Evolutionary conservation across 2,329 filamentous ascomycete genomes (phyloP).

Genomic region (Penicillium fuscoglaucum): DNA sequence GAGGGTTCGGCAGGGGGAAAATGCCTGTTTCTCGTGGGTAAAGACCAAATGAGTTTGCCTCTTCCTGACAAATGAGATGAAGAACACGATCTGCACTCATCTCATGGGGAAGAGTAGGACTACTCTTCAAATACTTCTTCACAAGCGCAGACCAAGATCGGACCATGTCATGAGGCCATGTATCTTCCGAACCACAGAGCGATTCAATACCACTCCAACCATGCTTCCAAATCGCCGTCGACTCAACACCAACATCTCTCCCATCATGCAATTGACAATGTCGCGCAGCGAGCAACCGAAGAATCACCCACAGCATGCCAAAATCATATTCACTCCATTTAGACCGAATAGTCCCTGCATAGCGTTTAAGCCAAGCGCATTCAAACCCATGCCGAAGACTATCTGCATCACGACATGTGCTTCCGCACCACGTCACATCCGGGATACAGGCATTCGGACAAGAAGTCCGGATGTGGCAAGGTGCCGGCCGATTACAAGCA

Average conservation of each 20-base stretch:
- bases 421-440: slow-evolving; percentile 34
- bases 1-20: slow-evolving; percentile 14
- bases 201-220: slow-evolving; percentile 30
- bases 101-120: slow-evolving; percentile 18
- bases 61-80: slow-evolving; percentile 29
- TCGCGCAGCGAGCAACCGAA: slow-evolving; percentile 31
- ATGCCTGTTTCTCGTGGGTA: slow-evolving; percentile 28
- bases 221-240: slow-evolving; percentile 10
- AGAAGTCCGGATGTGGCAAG: slow-evolving; percentile 3
- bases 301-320: slow-evolving; percentile 38
- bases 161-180: slow-evolving; percentile 33
- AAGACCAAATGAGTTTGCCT: slow-evolving; percentile 29
- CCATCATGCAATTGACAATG: slow-evolving; percentile 3
- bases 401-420: slow-evolving; percentile 25
- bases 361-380: slow-evolving; percentile 33
- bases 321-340: slow-evolving; percentile 37
- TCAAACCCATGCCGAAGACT: slow-evolving; percentile 31
- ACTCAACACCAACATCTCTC: background rate
- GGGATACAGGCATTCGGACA: slow-evolving; percentile 28
- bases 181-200: slow-evolving; percentile 32
- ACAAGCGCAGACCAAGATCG: slow-evolving; percentile 28
- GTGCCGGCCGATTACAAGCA: slow-evolving; percentile 27
- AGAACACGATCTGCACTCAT: slow-evolving; percentile 19
- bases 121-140: slow-evolving; percentile 34
- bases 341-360: slow-evolving; percentile 23